These are phyloP conservation scores for Creolimax fragrantissima DNA, from an alignment of 78 protist genomes.

Conservation along the genomic window DNA sequence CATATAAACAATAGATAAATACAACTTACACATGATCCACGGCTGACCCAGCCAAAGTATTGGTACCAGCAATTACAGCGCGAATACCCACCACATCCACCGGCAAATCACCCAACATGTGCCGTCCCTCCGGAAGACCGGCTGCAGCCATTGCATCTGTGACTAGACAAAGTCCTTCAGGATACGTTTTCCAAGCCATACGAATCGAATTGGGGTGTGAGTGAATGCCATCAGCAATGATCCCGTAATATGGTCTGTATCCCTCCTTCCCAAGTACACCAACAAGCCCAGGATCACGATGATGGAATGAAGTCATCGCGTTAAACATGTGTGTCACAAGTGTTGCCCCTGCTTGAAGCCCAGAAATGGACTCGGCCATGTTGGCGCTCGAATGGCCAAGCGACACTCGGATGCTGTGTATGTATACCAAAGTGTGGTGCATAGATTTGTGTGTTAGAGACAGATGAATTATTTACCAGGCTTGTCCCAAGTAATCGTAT, in stretches of 20 bases:
- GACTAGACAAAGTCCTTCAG: not conserved
- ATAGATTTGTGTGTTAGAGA: no score
- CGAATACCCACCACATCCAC: not conserved
- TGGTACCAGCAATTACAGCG: not conserved
- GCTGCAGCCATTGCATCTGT: constrained; percentile 5
- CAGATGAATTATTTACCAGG: no score
- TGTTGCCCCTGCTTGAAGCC: not conserved
- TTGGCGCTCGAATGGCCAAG: not conserved
- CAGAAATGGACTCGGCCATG: not conserved
- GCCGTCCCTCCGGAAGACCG: not conserved
- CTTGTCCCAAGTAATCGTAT: no score
- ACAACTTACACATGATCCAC: not conserved
- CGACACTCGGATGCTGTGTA: not conserved
- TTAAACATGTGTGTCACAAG: not conserved
- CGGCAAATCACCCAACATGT: not conserved
- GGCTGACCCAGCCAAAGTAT: not conserved
- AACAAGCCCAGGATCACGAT: not conserved
- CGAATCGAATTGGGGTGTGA: not conserved
- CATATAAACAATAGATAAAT: no score
- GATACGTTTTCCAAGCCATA: not conserved
- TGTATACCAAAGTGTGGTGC: no score
- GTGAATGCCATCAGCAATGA: constrained; percentile 5
- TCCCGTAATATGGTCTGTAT: not conserved
- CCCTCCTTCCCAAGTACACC: not conserved
- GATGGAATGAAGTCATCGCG: not conserved